These are phyloP conservation scores for Taphrina sp. DNA, from an alignment of 1,139 yeast genomes.

Conservation along the genomic window DNA sequence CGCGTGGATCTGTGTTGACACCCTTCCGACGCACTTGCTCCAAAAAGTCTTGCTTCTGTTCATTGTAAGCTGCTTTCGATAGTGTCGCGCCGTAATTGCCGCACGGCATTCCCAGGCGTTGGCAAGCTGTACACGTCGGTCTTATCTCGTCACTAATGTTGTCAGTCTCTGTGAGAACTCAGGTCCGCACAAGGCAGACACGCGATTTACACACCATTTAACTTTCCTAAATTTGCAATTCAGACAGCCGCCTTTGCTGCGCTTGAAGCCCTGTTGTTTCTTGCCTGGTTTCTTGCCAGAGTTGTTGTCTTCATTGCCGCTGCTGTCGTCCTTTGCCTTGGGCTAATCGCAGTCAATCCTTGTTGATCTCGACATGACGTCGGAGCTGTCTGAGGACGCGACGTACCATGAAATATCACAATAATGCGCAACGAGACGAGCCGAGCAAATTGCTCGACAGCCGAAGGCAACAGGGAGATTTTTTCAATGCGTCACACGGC, in stretches of 20 bases:
- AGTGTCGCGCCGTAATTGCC: conserved; percentile 25
- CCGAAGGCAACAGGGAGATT: no score
- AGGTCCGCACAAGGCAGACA: no score
- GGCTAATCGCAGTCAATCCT: no score
- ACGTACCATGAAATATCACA: no score
- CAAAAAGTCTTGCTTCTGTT: conserved; percentile 22
- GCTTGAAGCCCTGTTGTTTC: conserved; percentile 22
- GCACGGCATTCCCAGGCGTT: conserved; percentile 23
- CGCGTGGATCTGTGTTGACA: background rate
- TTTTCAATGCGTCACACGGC: no score
- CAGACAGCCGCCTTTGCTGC: conserved; percentile 31
- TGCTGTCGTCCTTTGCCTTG: conserved; percentile 14
- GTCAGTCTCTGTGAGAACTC: background rate
- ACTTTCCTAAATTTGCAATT: conserved; percentile 31
- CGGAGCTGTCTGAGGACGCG: no score
- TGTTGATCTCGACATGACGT: no score
- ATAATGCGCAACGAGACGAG: no score
- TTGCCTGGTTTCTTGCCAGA: no score
- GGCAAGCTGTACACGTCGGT: conserved; percentile 25
- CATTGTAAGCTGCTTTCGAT: conserved; percentile 21
- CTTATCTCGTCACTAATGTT: conserved; percentile 16
- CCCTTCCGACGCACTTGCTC: conserved; percentile 24
- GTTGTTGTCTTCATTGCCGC: no score
- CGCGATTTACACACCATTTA: conserved; percentile 13
- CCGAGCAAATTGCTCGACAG: no score